Conservation (phyloP, 331 rosid genomes). For the Pyrus hybrid region DNA sequence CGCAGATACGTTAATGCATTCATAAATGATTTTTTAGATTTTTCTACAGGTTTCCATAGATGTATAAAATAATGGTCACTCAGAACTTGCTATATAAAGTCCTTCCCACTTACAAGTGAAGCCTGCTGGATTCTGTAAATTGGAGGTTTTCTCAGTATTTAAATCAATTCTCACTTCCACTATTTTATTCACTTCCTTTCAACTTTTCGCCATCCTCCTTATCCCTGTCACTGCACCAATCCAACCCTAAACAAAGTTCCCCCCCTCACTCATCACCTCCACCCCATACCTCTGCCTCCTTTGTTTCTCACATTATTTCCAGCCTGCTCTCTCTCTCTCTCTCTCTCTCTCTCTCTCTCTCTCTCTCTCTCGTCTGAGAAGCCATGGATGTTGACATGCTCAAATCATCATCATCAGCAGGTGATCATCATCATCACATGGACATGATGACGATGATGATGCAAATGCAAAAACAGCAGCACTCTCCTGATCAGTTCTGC, state of each 20-base stretch:
- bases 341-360: too few species aligned
- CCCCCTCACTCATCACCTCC: not conserved
- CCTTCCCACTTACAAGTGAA: slow-evolving; percentile 23
- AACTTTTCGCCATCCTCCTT: slow-evolving; percentile 20
- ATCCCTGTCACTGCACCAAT: slow-evolving; percentile 19
- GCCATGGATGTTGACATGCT: slow-evolving; percentile 53
- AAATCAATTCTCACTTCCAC: slow-evolving; percentile 12
- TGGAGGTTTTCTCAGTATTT: not conserved
- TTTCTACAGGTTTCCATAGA: slow-evolving; percentile 2
- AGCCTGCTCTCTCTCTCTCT: not conserved
- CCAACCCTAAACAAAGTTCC: not conserved
- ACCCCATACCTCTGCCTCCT: slow-evolving; percentile 33
- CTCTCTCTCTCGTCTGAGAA: not conserved
- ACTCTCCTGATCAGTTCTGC: slow-evolving; percentile 28
- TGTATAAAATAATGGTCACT: slow-evolving; percentile 2
- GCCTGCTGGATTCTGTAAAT: slow-evolving; percentile 14
- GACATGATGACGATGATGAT: slow-evolving; percentile 63
- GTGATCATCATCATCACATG: slow-evolving; percentile 27
- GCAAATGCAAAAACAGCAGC: slow-evolving; percentile 53
- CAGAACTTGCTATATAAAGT: slow-evolving; percentile 36
- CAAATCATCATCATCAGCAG: slow-evolving; percentile 19
- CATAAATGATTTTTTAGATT: not conserved
- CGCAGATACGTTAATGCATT: too few species aligned
- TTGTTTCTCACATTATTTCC: slow-evolving; percentile 16
- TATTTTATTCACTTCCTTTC: slow-evolving; percentile 17